phyloP scores from a whole-genome alignment of 208 protist genomes.

The Trichomonas vaginalis region DNA sequence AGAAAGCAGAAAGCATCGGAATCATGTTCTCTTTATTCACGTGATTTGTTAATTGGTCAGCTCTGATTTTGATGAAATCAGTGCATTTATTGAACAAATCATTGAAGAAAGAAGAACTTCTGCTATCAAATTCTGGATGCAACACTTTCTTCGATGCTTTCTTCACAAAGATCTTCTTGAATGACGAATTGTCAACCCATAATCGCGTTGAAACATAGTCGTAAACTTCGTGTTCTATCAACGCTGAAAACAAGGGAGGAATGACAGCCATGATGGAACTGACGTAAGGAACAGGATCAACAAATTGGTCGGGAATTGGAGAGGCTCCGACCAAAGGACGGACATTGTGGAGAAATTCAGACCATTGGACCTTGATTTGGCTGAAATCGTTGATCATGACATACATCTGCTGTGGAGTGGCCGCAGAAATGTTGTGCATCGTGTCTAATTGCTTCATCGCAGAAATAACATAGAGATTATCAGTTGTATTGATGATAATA shows the following conservation, averaged over 20 bases:
- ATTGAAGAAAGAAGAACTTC: background rate
- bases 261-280: background rate
- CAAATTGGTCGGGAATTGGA: background rate
- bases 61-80: background rate
- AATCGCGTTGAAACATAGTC: background rate
- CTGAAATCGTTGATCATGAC: constrained; percentile 11
- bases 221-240: background rate
- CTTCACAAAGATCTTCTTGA: background rate
- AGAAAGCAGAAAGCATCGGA: background rate
- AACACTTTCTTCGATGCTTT: background rate
- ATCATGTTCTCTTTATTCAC: background rate
- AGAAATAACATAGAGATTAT: background rate
- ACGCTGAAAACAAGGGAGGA: background rate
- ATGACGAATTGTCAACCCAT: background rate
- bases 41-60: background rate
- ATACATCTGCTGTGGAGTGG: background rate
- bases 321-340: background rate
- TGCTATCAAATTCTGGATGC: background rate
- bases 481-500: background rate
- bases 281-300: background rate
- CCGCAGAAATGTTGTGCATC: background rate
- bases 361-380: background rate
- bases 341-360: background rate
- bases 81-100: background rate
- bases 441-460: background rate